phyloP scores from a whole-genome alignment of 2,329 filamentous ascomycete genomes.

The Colletotrichum siamense region DNA sequence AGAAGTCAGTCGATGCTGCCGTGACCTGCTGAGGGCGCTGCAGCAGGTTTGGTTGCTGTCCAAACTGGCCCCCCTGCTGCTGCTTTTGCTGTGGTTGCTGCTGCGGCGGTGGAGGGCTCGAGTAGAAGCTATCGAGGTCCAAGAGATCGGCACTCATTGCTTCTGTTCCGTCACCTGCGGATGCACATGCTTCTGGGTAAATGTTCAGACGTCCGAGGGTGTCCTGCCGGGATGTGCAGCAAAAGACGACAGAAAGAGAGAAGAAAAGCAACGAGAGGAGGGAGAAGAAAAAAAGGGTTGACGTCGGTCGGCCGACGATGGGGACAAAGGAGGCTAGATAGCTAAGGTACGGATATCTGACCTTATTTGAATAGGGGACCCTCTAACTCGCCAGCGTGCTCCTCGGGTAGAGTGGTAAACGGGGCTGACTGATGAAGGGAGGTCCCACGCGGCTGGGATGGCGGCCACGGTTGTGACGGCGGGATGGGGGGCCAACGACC shows the following conservation, averaged over 20 bases:
- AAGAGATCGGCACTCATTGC: slow-evolving; percentile 71
- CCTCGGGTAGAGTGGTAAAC: slow-evolving; percentile 7
- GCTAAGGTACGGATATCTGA: background rate
- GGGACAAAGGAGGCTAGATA: slow-evolving; percentile 17
- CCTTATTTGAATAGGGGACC: slow-evolving; percentile 15
- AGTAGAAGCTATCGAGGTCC: slow-evolving; percentile 61
- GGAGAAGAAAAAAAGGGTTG: background rate
- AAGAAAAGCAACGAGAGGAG: background rate
- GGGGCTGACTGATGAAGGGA: slow-evolving; percentile 12
- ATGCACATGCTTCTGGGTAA: slow-evolving; percentile 5
- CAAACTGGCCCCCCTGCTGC: slow-evolving; percentile 4
- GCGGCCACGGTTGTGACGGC: background rate
- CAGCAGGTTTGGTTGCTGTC: slow-evolving; percentile 21
- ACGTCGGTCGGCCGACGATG: background rate
- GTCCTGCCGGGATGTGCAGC: background rate
- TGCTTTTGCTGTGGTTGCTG: slow-evolving; percentile 28
- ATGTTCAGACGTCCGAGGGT: background rate
- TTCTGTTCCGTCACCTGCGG: slow-evolving; percentile 18
- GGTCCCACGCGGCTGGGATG: slow-evolving; percentile 16
- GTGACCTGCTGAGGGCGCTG: slow-evolving; percentile 21
- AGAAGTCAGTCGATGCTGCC: slow-evolving; percentile 29
- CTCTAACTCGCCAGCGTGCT: background rate
- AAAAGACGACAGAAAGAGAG: background rate
- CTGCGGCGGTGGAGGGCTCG: slow-evolving; percentile 31
- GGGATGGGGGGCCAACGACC: background rate